Base-by-base conservation (phyloP, 768 basidiomycete species). In the Lyophyllum atratum region DNA sequence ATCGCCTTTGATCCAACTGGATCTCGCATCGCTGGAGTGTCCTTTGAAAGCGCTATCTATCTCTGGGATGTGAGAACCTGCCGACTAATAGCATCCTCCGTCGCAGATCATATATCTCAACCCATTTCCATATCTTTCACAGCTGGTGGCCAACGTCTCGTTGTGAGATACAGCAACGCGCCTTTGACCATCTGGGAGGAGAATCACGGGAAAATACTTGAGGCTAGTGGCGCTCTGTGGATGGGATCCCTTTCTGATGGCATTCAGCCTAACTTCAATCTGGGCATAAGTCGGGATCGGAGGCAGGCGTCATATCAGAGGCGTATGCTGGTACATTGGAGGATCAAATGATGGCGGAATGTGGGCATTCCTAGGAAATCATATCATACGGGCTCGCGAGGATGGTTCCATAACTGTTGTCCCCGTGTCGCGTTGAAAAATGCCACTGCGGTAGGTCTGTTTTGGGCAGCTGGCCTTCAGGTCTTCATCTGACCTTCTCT, bases 1-100 rank as follows among this genome's bases (percentile, higher is more conserved):
- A 21, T 58, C 21, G 26, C 52, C 39, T 58, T 61, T 19, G 58
- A 56, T 3, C 34, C 48, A 33, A 52, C 54, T 44, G 45, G 52
- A 12, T 42, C 34, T 26, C 52, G 29, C 6, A 14, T 61, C 4
- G 60, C 60, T 24, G 45, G 49, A 19, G 55, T 28, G 6, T 44
- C 49, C 17, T 4, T 28, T 1, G 47, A 58, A 28, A 50, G 15
- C 15, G 46, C n/a, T 3, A 52, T 54, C 11, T 12, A 45, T 28
- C 4, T 61, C 9, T 61, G 60, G 56, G 53, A 57, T 45, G 24
- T 33, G 15, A 31, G 21, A 4, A 54, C 52, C 17, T 25, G 47
- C 40, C 5, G 19, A 5, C 52, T 49, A 7, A 29, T 49, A 9
- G 28, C 47, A 12, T 46, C 45, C 17, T 4, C 54, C 7, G 45